A percentile compares a stretch with the other conserved stretches of the same genome.
Conservation (phyloP, 78 protist genomes). For the Parvularia atlantis region DNA sequence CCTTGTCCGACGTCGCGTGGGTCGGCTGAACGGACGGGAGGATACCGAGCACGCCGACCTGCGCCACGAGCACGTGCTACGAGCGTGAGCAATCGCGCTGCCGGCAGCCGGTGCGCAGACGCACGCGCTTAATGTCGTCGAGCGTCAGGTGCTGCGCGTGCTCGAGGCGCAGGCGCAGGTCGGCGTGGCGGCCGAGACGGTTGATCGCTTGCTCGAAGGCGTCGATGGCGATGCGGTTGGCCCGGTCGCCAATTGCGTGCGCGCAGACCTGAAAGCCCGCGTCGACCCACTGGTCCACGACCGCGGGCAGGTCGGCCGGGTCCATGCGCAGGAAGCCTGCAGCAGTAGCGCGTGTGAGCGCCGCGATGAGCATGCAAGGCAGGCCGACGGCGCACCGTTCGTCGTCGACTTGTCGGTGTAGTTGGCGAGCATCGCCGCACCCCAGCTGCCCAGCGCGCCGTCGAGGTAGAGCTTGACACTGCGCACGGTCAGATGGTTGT, state of each 20-base stretch:
- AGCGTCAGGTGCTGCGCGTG: neutral
- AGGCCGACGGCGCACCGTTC: too few relatives aligned
- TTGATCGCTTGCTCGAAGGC: too few relatives aligned
- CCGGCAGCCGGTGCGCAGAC: too few relatives aligned
- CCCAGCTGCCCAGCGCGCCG: slow-evolving; percentile 8
- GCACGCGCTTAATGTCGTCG: too few relatives aligned
- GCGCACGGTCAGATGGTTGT: neutral
- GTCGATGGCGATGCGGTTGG: slow-evolving; percentile 1
- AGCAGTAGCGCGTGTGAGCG: too few relatives aligned
- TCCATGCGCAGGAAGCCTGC: too few relatives aligned
- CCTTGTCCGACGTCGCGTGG: neutral
- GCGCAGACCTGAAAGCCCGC: neutral
- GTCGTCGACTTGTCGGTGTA: too few relatives aligned
- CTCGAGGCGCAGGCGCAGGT: slow-evolving; percentile 1
- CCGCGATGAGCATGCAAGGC: too few relatives aligned
- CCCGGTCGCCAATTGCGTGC: slow-evolving; percentile 12
- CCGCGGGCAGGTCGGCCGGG: neutral
- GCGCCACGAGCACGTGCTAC: too few relatives aligned
- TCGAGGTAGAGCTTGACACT: neutral
- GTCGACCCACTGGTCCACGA: neutral
- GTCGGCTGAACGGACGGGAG: slow-evolving; percentile 8
- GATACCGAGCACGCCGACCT: neutral
- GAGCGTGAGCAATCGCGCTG: too few relatives aligned
- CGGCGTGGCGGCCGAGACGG: too few relatives aligned
- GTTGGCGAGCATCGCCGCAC: neutral